Conservation (phyloP, 495 filamentous ascomycete species). For the Penicillium bovifimosum region DNA sequence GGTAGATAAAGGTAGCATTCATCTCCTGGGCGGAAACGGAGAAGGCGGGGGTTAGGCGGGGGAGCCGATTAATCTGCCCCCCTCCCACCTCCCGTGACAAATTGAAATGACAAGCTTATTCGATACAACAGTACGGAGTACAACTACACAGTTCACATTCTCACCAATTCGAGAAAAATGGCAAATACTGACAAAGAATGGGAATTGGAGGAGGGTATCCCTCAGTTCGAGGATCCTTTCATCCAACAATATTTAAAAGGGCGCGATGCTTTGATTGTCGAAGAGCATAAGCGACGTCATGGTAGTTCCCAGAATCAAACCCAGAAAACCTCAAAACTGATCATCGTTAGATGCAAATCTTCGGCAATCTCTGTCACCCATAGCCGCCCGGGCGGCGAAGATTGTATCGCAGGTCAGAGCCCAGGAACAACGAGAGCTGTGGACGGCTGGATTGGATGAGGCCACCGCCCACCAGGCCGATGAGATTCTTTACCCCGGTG, state of each 20-base stretch:
- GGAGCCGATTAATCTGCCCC: slow-evolving; percentile 1
- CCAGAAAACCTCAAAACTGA: background rate
- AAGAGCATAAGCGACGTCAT: slow-evolving; percentile 78
- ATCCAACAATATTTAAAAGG: slow-evolving; percentile 72
- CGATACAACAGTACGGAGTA: too few relatives aligned
- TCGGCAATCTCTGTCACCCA: slow-evolving; percentile 62
- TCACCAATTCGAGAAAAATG: slow-evolving; percentile 12
- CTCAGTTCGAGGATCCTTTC: slow-evolving; percentile 61
- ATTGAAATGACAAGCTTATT: background rate
- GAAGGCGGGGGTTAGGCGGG: background rate
- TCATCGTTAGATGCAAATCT: slow-evolving; percentile 30
- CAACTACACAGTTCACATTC: too few relatives aligned
- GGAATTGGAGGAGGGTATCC: slow-evolving; percentile 47
- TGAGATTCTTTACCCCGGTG: slow-evolving; percentile 65
- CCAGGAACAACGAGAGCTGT: slow-evolving; percentile 65
- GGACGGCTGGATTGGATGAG: slow-evolving; percentile 66
- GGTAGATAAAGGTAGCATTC: too few relatives aligned
- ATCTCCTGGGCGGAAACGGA: background rate
- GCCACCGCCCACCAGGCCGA: slow-evolving; percentile 47
- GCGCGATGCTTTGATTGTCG: slow-evolving; percentile 67
- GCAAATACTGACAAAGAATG: slow-evolving; percentile 30
- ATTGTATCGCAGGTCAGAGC: slow-evolving; percentile 75
- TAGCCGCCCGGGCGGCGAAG: slow-evolving; percentile 65
- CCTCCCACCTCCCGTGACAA: background rate
- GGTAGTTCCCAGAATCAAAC: slow-evolving; percentile 43